Evolutionary conservation across 73 alveolate genomes (phyloP), one percentile per base, ranked within the genome.

Genomic region (Paramecium caudatum): DNA sequence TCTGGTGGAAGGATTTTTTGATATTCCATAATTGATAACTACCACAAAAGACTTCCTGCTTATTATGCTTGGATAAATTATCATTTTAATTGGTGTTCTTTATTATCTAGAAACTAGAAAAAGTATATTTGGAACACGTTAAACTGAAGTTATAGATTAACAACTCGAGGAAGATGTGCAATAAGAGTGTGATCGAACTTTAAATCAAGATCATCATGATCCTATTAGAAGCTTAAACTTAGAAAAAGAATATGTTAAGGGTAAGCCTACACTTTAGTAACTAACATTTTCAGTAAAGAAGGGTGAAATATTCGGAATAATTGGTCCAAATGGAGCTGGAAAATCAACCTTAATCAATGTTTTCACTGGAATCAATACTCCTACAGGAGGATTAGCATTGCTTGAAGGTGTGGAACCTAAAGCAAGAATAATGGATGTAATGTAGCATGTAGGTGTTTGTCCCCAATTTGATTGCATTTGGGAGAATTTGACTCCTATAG

Each of bases 381-480:
- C 94, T 32, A 62, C 96, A 15, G 55, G 61, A 7, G 97, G 97
- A 16, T 30, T 17, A n/a, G 95, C 95, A 5, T 48, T 48, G 32
- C 16, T 90, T 8, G 90, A 61, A 16, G 37, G 32, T 82, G 61
- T 23, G 23, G 87, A 84, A 23, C 23, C 49, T 7, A 15, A 86
- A 27, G 19, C 45, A 37, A 25, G 32, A 33, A 27, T 16, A 1
- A 47, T 47, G 50, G 85, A 32, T 41, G 48, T 95, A 4, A 90
- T 61, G 61, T 47, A 46, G 43, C 63, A 43, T 41, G 34, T 94
- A 25, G 98, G 98, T 2, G 85, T 93, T 1, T 93, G 95, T 63
- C 94, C 96, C 15, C 61, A 94, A 68, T 46, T 41, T 32, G 96
- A 95, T 92, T 61, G 91, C 27, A 82, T 95, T 12, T 95, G 97